phyloP scores from a whole-genome alignment of 352 stramenopile genomes.

The Globisporangium iwayamae region DNA sequence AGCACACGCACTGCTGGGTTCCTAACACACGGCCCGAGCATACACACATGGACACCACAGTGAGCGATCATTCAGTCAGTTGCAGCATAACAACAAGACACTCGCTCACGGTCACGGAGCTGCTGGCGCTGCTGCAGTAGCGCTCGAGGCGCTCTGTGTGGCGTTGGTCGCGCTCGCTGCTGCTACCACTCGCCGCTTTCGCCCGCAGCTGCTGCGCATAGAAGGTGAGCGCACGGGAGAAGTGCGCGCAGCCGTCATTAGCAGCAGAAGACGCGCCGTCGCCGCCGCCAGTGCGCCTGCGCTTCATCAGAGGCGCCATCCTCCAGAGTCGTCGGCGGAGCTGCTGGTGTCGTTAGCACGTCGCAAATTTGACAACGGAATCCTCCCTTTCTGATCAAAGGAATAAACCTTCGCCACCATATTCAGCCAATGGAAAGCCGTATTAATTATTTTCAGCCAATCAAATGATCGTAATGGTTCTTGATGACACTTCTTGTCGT shows the following conservation, averaged over 20 bases:
- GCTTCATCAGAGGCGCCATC: slow-evolving; percentile 3
- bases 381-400: too few species aligned
- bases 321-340: too few species aligned
- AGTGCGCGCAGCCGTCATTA: slow-evolving; percentile 8
- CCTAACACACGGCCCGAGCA: not conserved
- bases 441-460: too few species aligned
- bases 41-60: not conserved
- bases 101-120: not conserved
- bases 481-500: too few species aligned
- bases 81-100: not conserved
- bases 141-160: not conserved
- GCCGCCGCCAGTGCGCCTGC: slow-evolving; percentile 3
- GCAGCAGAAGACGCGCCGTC: not conserved
- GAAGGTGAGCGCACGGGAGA: not conserved
- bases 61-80: not conserved
- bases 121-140: not conserved
- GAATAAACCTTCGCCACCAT: too few species aligned
- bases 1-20: not conserved
- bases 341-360: not conserved
- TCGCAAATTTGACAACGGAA: not conserved
- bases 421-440: too few species aligned
- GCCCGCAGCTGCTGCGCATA: not conserved
- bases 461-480: too few species aligned
- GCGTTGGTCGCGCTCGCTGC: not conserved
- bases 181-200: not conserved